Base-by-base conservation (phyloP, 257 asterid genomes). In the Solanum paucissectum region DNA sequence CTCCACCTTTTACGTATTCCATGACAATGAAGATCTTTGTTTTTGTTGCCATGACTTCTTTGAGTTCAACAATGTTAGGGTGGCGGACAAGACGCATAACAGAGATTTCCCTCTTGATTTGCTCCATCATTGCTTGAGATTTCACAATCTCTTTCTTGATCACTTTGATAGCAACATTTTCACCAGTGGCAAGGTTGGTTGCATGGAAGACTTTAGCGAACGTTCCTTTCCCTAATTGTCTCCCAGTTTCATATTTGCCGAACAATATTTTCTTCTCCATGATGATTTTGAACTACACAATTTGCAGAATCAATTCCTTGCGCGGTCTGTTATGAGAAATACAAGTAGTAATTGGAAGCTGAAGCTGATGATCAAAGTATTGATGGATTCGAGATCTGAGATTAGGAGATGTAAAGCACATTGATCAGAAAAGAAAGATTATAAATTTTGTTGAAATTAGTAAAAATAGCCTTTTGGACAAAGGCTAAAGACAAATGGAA, bases 11-110 rank as follows among this genome's bases (percentile, higher is more conserved):
- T 3, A 91, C 93, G 29, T 85, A 88, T 68, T 92, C 93, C 92
- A 92, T 92, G 36, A 92, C 92, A 44, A 92, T 10, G 91, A 40
- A 92, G 64, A 92, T 92, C 40, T 91, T 92, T 7, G 93, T 83
- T 27, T 87, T 88, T 1, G 94, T 91, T 14, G 94, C 93, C 93
- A 91, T 85, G 52, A 92, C 93, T 87, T 92, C 94, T 76, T 87
- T 91, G 46, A 92, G 90, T 86, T 91, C 91, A 10, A 90, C 91
- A 40, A 92, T 69, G 89, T 92, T 90, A 7, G 92, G 94, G 60
- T 92, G 94, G 82, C 93, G 92, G 7, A 92, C 94, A 14, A 89
- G 90, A 62, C 94, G 92, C 93, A 91, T 92, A 69, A 92, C 88
- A 2, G 94, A 88, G 76, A 92, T 92, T 62, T 92, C 94, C 3